Base-by-base conservation (phyloP, 2,329 filamentous ascomycete species). In the Fusarium chuoi region DNA sequence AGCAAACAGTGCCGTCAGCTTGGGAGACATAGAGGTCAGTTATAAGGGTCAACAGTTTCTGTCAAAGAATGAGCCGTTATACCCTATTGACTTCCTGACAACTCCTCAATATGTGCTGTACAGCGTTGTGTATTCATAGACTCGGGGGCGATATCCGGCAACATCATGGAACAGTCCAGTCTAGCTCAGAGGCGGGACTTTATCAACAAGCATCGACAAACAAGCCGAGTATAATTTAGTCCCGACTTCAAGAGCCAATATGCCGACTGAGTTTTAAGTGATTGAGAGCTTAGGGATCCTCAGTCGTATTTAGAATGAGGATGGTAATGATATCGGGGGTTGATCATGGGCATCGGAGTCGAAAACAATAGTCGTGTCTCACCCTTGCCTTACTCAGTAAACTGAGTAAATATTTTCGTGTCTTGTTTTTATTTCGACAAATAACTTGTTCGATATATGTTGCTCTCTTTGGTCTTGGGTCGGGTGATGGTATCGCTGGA, bases 401-500 rank as follows among this genome's bases (percentile, higher is more conserved):
- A 20, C 22, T 33, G 54, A 63, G 52, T 54, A 49, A 44, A 38
- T 41, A 20, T 54, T 49, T 41, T 51, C 22, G 39, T 62, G 22
- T 44, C 62, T 28, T 30, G n/a, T 49, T 44, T 51, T 59, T 65
- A 35, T 54, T 59, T 60, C 35, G 65, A 51, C 39, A 51, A 66
- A 45, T 68, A 68, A 62, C 55, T 61, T 65, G 36, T 63, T 72
- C 51, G 52, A 61, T 46, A 68, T 51, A 60, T 48, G 45, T 39
- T 56, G 42, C 20, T 73, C 39, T 69, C 42, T 68, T 70, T 54
- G 63, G 57, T 73, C 57, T 64, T 56, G 70, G 61, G 57, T 70
- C 59, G 63, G 70, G 57, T 68, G 66, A 74, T 59, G 57, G 64
- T 62, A 65, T 57, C 64, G 75, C 64, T 75, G 70, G 65, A 71